Conservation (phyloP, 2,329 filamentous ascomycete genomes). For the Scedosporium boydii region DNA sequence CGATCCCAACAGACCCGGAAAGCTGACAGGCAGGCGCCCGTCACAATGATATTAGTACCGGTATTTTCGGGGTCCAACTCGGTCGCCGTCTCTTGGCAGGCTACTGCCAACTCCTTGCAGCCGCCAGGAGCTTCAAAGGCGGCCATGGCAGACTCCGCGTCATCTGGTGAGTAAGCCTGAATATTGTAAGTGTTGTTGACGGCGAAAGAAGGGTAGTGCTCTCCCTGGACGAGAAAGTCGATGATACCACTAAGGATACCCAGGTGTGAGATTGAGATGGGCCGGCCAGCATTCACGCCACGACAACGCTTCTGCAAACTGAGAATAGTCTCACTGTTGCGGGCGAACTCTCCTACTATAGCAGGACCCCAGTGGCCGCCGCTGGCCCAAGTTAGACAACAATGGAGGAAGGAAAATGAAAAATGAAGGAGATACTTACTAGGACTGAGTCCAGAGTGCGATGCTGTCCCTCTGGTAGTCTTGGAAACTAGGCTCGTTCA, state of each 20-base stretch:
- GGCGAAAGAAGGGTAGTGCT: conserved; percentile 47
- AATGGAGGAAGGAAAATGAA: background rate
- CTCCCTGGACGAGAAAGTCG: conserved; percentile 52
- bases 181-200: conserved; percentile 59
- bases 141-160: background rate
- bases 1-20: background rate
- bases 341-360: background rate
- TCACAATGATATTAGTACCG: background rate
- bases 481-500: conserved; percentile 24
- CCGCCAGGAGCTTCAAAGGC: background rate
- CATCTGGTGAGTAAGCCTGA: conserved; percentile 14
- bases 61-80: conserved; percentile 3
- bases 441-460: conserved; percentile 5
- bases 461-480: conserved; percentile 1
- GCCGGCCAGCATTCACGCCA: background rate
- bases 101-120: background rate
- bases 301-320: background rate
- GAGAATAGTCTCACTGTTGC: background rate
- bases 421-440: background rate
- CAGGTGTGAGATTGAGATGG: conserved; percentile 21
- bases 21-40: background rate
- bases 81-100: background rate
- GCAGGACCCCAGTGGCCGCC: conserved; percentile 2
- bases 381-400: background rate
- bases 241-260: conserved; percentile 65